phyloP scores from a whole-genome alignment of 164 flowering plant species.

The Cinnamomum micranthum region DNA sequence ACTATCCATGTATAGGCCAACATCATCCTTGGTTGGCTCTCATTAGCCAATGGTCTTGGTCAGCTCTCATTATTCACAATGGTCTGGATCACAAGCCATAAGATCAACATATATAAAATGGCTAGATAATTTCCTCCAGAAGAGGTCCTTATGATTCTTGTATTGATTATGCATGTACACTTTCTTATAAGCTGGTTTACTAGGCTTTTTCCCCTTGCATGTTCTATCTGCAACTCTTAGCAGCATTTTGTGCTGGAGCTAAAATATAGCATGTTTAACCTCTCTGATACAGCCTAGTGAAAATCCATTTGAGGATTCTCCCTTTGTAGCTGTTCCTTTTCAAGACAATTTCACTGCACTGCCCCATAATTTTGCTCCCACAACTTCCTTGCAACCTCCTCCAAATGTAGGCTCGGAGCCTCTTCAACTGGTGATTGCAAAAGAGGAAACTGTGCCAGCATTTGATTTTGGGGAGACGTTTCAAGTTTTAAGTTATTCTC shows the following conservation, averaged over 20 bases:
- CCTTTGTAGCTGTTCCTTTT: conserved; percentile 75
- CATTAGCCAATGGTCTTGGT: no score
- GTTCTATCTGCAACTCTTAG: background rate
- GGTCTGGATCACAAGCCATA: no score
- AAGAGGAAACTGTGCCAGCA: conserved; percentile 22
- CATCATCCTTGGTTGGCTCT: no score
- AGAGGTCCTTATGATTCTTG: no score
- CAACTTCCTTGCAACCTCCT: conserved; percentile 32
- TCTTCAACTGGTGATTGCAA: conserved; percentile 24
- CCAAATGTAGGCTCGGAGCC: conserved; percentile 24
- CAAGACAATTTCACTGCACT: conserved; percentile 25
- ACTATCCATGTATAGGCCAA: no score
- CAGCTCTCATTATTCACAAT: no score
- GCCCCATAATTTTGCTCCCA: conserved; percentile 28
- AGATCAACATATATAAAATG: no score
- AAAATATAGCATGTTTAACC: background rate
- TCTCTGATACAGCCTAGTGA: conserved; percentile 53
- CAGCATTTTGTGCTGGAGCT: background rate
- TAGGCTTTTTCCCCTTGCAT: background rate
- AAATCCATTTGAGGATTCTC: conserved; percentile 92
- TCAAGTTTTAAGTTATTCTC: conserved; percentile 33
- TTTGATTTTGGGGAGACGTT: conserved; percentile 48
- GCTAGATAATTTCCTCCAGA: no score
- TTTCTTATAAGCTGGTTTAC: no score
- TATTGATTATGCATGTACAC: no score